A percentile compares a stretch with the other conserved stretches of the same genome.
Evolutionary conservation across 208 protist genomes (phyloP).

Genomic region (Tritrichomonas foetus): DNA sequence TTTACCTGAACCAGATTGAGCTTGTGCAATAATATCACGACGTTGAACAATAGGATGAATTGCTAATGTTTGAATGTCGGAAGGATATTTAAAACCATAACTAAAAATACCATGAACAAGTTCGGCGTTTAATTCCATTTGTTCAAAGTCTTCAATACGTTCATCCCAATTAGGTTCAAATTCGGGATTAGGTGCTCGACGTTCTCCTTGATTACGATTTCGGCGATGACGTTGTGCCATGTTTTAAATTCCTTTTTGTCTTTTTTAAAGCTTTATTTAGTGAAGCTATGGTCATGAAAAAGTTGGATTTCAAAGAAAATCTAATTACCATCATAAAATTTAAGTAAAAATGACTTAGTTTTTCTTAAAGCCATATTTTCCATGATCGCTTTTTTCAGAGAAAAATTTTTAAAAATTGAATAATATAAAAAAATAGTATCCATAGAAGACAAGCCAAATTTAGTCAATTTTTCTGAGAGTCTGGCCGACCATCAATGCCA

Average conservation of each 20-base stretch:
- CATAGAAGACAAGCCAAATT: too few relatives aligned
- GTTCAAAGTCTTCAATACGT: constrained; percentile 73
- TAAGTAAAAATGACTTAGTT: too few relatives aligned
- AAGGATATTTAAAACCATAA: constrained; percentile 92
- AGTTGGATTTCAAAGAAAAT: neutral
- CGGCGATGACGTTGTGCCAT: too few relatives aligned
- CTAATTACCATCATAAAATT: neutral
- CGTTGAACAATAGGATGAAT: constrained; percentile 70
- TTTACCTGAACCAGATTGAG: constrained; percentile 95
- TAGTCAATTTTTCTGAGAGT: too few relatives aligned
- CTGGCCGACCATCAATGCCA: too few relatives aligned
- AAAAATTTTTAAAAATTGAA: too few relatives aligned
- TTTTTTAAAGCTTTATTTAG: neutral
- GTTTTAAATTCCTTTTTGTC: too few relatives aligned
- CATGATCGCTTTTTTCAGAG: too few relatives aligned
- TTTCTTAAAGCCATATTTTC: too few relatives aligned
- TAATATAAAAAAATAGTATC: too few relatives aligned
- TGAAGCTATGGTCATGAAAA: neutral
- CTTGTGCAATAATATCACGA: constrained; percentile 86
- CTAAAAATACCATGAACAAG: constrained; percentile 92
- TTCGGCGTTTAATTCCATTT: constrained; percentile 90
- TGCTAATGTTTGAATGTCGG: constrained; percentile 90
- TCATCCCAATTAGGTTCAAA: constrained; percentile 25
- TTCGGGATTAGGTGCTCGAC: neutral
- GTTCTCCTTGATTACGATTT: neutral